Conservation (phyloP, 805 yeast species). For the Ogataea dorogensis region DNA sequence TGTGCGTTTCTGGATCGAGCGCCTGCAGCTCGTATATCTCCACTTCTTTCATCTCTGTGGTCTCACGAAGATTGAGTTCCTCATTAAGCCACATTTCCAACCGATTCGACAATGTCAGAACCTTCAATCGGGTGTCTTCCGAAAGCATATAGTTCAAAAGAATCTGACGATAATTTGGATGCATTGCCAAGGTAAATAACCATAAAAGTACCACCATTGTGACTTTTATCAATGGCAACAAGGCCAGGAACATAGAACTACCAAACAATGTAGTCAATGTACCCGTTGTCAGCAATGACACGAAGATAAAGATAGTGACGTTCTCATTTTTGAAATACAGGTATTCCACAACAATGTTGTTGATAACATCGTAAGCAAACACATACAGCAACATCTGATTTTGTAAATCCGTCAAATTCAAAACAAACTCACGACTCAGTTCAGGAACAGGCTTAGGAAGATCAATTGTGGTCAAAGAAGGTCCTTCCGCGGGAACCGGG, state of each 20-base stretch:
- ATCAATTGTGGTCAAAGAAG: conserved; percentile 46
- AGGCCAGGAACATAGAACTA: conserved; percentile 12
- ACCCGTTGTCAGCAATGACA: conserved; percentile 28
- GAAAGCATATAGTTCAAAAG: conserved; percentile 50
- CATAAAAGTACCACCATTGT: conserved; percentile 45
- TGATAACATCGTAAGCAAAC: conserved; percentile 55
- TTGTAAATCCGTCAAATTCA: conserved; percentile 81
- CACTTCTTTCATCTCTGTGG: conserved; percentile 46
- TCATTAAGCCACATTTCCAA: conserved; percentile 43
- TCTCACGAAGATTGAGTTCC: conserved; percentile 39
- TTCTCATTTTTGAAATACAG: conserved; percentile 65
- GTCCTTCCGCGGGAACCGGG: conserved; percentile 50
- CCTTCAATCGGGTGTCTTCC: conserved; percentile 60
- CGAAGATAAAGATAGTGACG: conserved; percentile 51
- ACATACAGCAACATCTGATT: conserved; percentile 73
- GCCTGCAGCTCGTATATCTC: conserved; percentile 70
- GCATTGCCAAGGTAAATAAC: conserved; percentile 43
- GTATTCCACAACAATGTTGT: conserved; percentile 49
- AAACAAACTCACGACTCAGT: conserved; percentile 69
- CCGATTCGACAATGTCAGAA: conserved; percentile 47
- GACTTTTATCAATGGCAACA: conserved; percentile 32
- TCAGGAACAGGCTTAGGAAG: conserved; percentile 75
- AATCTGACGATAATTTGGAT: conserved; percentile 52
- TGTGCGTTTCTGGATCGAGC: conserved; percentile 44
- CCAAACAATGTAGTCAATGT: conserved; percentile 31